These are phyloP conservation scores for Beauveria australis DNA, from an alignment of 2,329 filamentous ascomycete genomes.

Conservation along the genomic window DNA sequence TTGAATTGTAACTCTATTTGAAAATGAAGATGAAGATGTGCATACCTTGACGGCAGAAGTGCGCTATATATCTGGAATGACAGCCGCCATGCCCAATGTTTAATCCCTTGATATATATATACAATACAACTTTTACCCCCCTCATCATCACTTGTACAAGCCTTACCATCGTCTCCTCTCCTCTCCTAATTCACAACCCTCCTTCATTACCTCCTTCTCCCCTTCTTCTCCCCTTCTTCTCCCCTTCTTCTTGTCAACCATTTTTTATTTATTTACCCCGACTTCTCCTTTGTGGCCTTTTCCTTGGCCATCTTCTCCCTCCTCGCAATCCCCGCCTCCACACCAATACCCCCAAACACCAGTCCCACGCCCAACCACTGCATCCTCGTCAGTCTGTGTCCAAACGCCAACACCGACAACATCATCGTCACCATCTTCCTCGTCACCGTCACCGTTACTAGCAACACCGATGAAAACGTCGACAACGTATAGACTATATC, in stretches of 20 bases:
- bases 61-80: too few relatives aligned
- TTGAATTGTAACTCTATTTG: too few relatives aligned
- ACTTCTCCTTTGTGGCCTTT: conserved; percentile 45
- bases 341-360: conserved; percentile 91
- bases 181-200: not conserved
- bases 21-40: too few relatives aligned
- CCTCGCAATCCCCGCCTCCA: conserved; percentile 74
- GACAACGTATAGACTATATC: conserved; percentile 74
- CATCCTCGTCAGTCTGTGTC: conserved; percentile 75
- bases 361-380: conserved; percentile 90
- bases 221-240: not conserved
- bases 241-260: not conserved
- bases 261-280: not conserved
- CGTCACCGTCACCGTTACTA: conserved; percentile 95
- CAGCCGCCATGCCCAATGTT: too few relatives aligned
- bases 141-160: not conserved
- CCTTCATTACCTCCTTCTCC: not conserved
- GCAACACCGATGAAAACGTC: conserved; percentile 81
- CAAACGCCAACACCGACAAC: conserved; percentile 88
- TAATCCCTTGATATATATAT: too few relatives aligned
- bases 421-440: conserved; percentile 99
- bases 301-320: conserved; percentile 79
- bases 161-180: not conserved
- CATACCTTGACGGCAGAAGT: too few relatives aligned
- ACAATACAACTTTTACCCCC: too few relatives aligned